A percentile compares a stretch with the other conserved stretches of the same genome.
These are phyloP conservation scores for Eucommia ulmoides DNA, from an alignment of 257 asterid species.

Conservation along the genomic window DNA sequence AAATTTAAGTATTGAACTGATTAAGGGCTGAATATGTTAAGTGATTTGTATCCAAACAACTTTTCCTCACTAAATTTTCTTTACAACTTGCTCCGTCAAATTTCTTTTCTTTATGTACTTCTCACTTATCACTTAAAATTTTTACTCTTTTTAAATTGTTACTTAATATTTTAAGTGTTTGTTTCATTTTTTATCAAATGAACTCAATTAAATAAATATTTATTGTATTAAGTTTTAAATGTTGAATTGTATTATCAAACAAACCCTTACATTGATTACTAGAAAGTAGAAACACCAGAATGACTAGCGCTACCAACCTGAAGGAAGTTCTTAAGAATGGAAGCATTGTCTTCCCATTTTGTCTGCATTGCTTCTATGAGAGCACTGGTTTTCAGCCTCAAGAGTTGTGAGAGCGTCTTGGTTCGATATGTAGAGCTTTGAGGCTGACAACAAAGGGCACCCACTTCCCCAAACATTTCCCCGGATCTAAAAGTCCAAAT, in stretches of 20 bases:
- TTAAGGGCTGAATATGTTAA: no score
- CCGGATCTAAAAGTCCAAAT: constrained; percentile 46
- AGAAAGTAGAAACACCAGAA: background rate
- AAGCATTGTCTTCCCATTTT: constrained; percentile 49
- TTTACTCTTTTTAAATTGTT: no score
- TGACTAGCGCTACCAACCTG: constrained; percentile 26
- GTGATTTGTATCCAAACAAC: no score
- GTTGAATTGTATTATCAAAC: no score
- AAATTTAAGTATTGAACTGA: no score
- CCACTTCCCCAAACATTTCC: constrained; percentile 80
- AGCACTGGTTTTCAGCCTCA: constrained; percentile 54
- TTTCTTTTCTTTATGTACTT: no score
- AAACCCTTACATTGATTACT: background rate
- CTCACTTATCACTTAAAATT: background rate
- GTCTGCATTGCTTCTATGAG: constrained; percentile 58
- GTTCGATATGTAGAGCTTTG: constrained; percentile 74
- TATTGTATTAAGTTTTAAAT: no score
- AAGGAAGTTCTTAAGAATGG: constrained; percentile 70
- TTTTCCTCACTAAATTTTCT: no score
- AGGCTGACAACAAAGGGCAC: constrained; percentile 65
- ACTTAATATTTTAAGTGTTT: no score
- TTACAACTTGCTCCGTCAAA: no score
- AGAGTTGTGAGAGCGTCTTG: constrained; percentile 67
- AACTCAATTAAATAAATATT: background rate
- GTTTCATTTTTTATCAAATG: background rate